Base-by-base conservation (phyloP, 108 stramenopile genomes). In the Craspedostauros australis region DNA sequence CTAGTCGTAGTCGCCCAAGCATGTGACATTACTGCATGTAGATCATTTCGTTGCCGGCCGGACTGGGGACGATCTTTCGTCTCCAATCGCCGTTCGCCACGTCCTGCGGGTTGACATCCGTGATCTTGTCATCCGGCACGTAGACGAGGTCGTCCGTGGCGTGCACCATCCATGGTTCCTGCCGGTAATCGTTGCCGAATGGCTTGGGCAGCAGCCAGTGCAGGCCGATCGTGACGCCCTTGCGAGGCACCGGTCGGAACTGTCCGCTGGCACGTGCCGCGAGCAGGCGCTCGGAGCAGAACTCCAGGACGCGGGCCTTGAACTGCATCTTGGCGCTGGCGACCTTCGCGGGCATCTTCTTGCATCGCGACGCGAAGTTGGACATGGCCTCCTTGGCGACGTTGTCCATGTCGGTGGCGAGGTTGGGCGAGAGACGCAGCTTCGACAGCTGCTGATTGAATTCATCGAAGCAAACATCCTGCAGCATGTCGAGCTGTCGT, bases 121-220 rank as follows among this genome's bases (percentile, higher is more conserved):
- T 84, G 8, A 85, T 77, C 42, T 80, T 83, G 48, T 61, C 54
- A 7, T 43, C 39, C 4, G 90, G 90, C 19, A 82, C 59, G 50
- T 88, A 86, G 14, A 88, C 80, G 43, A 86, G 38, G 68, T 83
- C 70, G 37, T 88, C 84, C 30, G 75, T 71, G n/a, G 80, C 75
- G 61, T 82, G 80, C 28, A 70, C 75, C 67, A 69, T 63, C 77
- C 76, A 77, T 26, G 86, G 86, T 54, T 86, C 90, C 72, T 84
- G 86, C 52, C 86, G 64, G 59, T 67, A 87, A 57, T 88, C 86
- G 59, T 89, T 79, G 34, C 92, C 90, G 66, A 96, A 93, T 30
- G 91, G 95, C 55, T 94, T 84, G 32, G 92, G 95, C 31, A 96
- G 50, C 46, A 96, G 68, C 90, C 90, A 94, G 54, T 96, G 95